Conservation (phyloP, 1,284 basidiomycete genomes). For the Ganoderma leucocontextum region DNA sequence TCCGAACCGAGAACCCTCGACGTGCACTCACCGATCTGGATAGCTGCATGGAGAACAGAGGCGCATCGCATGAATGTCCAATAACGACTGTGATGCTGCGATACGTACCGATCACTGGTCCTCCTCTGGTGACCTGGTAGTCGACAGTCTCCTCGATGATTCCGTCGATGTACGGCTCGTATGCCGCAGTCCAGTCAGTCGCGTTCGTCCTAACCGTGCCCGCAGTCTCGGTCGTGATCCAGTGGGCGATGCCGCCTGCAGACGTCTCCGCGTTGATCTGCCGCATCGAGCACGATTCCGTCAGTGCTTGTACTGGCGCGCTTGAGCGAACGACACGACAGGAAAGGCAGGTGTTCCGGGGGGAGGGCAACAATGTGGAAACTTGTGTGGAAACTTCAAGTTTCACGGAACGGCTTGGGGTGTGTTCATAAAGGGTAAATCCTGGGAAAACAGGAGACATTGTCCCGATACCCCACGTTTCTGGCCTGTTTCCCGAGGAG, state of each 20-base stretch:
- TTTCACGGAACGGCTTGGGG: too few relatives aligned
- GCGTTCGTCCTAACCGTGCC: conserved; percentile 75
- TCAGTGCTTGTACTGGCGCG: too few relatives aligned
- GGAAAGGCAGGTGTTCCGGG: too few relatives aligned
- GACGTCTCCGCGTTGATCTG: conserved; percentile 87
- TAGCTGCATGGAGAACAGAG: conserved; percentile 49
- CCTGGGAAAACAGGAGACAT: too few relatives aligned
- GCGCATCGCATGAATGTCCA: not conserved
- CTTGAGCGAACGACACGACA: too few relatives aligned
- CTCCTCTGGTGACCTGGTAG: conserved; percentile 75
- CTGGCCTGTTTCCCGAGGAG: too few relatives aligned
- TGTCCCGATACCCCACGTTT: too few relatives aligned
- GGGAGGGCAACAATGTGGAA: too few relatives aligned
- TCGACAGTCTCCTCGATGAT: conserved; percentile 67
- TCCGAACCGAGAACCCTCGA: conserved; percentile 16
- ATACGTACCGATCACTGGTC: conserved; percentile 75
- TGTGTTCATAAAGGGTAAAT: too few relatives aligned
- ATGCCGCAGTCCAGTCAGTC: conserved; percentile 71
- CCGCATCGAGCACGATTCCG: conserved; percentile 7
- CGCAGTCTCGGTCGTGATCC: conserved; percentile 74
- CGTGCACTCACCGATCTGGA: conserved; percentile 64
- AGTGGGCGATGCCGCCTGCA: conserved; percentile 82
- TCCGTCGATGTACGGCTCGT: conserved; percentile 73
- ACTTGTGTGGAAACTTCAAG: too few relatives aligned
- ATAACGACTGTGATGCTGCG: too few relatives aligned